phyloP scores from a whole-genome alignment of 805 yeast species.

The Alloascoidea hylecoeti region DNA sequence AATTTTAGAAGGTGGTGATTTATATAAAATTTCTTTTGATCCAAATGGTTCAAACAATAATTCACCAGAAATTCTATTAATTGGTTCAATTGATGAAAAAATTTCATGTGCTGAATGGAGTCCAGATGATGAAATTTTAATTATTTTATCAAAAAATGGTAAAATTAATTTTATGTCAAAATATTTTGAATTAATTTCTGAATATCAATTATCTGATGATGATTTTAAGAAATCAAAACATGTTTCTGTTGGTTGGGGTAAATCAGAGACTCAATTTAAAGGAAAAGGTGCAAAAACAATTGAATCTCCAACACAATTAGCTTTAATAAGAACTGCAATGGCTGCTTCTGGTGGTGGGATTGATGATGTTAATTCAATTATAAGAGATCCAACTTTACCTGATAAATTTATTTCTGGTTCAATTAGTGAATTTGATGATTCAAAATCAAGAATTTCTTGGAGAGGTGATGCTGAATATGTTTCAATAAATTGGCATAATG shows the following conservation, averaged over 20 bases:
- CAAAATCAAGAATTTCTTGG: constrained; percentile 56
- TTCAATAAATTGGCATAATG: constrained; percentile 28
- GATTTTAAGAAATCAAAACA: constrained; percentile 67
- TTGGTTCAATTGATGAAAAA: constrained; percentile 74
- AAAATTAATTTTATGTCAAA: constrained; percentile 59
- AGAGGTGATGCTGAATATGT: constrained; percentile 89
- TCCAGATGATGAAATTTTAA: constrained; percentile 78
- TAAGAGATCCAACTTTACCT: constrained; percentile 84
- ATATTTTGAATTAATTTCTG: constrained; percentile 66
- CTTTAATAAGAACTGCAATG: constrained; percentile 20
- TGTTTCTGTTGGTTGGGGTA: constrained; percentile 98
- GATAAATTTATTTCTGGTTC: constrained; percentile 58
- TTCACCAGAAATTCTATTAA: constrained; percentile 51
- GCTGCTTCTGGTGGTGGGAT: constrained; percentile 21
- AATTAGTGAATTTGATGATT: constrained; percentile 38
- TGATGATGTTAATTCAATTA: constrained; percentile 34
- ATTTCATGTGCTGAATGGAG: constrained; percentile 72
- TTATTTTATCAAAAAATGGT: constrained; percentile 46
- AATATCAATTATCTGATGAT: constrained; percentile 35
- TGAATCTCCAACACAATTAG: constrained; percentile 44
- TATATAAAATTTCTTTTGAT: constrained; percentile 43
- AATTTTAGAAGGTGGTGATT: constrained; percentile 65
- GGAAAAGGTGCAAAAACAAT: constrained; percentile 82
- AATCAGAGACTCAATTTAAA: constrained; percentile 87
- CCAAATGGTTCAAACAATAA: constrained; percentile 28